Conservation (phyloP, 495 filamentous ascomycete genomes). For the Podospora didyma region DNA sequence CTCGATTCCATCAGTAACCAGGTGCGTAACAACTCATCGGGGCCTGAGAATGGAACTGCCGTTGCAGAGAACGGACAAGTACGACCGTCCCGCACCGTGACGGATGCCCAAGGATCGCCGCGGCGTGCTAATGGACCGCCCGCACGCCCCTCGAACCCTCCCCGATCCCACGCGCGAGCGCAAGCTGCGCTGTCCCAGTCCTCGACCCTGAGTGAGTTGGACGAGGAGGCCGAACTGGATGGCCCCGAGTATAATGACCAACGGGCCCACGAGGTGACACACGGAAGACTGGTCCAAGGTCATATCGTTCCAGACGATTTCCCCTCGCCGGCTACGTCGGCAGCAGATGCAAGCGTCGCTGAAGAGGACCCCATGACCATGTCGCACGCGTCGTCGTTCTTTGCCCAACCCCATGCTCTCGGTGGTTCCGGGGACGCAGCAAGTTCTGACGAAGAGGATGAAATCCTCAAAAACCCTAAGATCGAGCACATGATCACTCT, state of each 20-base stretch:
- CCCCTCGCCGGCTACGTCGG: constrained; percentile 69
- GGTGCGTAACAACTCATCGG: constrained; percentile 28
- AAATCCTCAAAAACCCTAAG: constrained; percentile 64
- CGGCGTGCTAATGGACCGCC: constrained; percentile 29
- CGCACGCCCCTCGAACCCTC: constrained; percentile 21
- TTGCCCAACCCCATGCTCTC: constrained; percentile 59
- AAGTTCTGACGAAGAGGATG: constrained; percentile 86
- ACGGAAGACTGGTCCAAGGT: constrained; percentile 87
- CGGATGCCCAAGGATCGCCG: constrained; percentile 39
- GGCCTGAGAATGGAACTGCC: constrained; percentile 21
- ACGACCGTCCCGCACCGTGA: constrained; percentile 19
- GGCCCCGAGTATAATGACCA: constrained; percentile 78
- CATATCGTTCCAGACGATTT: constrained; percentile 95
- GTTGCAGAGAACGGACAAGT: constrained; percentile 13
- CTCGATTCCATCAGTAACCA: constrained; percentile 24
- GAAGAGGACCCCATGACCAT: constrained; percentile 57
- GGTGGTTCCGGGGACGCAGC: constrained; percentile 79
- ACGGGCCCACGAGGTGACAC: constrained; percentile 84
- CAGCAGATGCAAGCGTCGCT: constrained; percentile 46
- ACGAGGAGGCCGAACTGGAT: constrained; percentile 39
- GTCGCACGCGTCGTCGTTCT: constrained; percentile 54
- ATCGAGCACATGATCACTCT: constrained; percentile 92
- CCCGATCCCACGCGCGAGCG: constrained; percentile 19
- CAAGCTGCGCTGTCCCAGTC: constrained; percentile 32
- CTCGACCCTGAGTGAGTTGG: constrained; percentile 41